Evolutionary conservation across 2,329 filamentous ascomycete genomes (phyloP).

Genomic region (Talaromyces rugulosus): DNA sequence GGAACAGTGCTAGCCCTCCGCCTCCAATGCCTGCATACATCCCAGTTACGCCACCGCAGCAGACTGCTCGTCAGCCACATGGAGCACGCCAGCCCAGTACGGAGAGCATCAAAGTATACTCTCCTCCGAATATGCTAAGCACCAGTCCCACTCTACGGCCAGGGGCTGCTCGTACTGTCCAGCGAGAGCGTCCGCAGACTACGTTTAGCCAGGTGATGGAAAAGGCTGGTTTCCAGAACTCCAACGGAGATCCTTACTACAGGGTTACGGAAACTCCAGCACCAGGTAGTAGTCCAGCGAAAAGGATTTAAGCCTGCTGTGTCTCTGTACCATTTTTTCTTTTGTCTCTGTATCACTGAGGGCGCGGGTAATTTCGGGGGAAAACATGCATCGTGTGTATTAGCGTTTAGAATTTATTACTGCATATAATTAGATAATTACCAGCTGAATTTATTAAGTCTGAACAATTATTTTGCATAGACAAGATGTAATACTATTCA

Average conservation of each 20-base stretch:
- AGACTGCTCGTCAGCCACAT: constrained; percentile 8
- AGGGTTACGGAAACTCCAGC: constrained; percentile 22
- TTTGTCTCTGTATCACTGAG: background rate
- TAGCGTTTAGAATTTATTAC: constrained; percentile 6
- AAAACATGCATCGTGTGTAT: background rate
- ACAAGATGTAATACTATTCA: no score
- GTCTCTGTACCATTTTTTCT: background rate
- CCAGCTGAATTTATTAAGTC: background rate
- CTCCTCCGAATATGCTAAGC: constrained; percentile 33
- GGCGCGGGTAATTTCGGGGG: background rate
- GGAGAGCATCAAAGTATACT: constrained; percentile 46
- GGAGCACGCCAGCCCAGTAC: constrained; percentile 29
- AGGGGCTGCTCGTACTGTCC: constrained; percentile 11
- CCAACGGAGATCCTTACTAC: constrained; percentile 24
- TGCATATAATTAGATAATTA: background rate
- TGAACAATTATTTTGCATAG: background rate
- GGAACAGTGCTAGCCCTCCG: constrained; percentile 18
- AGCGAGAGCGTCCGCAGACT: constrained; percentile 26
- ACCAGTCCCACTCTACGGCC: background rate
- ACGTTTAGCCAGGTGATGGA: constrained; percentile 37
- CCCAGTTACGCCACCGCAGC: constrained; percentile 26
- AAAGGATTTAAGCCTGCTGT: background rate
- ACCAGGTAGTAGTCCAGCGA: background rate
- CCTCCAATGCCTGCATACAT: constrained; percentile 15
- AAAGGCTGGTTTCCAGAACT: constrained; percentile 30